Base-by-base conservation (phyloP, 2,329 filamentous ascomycete genomes). In the Plenodomus tracheiphilus region DNA sequence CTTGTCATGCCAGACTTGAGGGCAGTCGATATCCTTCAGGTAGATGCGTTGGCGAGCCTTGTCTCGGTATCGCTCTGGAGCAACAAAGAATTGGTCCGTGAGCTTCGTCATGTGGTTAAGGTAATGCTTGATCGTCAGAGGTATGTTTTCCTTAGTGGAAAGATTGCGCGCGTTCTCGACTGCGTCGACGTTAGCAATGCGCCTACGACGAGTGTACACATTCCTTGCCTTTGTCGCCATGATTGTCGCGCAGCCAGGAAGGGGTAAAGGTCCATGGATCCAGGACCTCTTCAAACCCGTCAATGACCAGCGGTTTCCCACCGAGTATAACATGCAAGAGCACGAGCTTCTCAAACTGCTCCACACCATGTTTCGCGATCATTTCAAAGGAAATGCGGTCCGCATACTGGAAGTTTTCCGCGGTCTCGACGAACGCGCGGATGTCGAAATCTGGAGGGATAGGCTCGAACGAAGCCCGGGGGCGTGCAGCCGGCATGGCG, bases 21-120 rank as follows among this genome's bases (percentile, higher is more conserved):
- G 94, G 60, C 92, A 97, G 70, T 99, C 94, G 50, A 99, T 97
- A 67, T 99, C 94, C 66, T 99, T 99, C 19, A 97, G 76, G 69
- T 99, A 99, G 1, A 97, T 84, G 11, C 94, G 85, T 68, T 99
- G 94, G 18, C 89, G 81, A 32, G 84, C 83, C 53, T 89, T 85
- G 56, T 95, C 88, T 51, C 86, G 86, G 68, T 88, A 96, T 55
- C 89, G 93, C 39, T 79, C 81, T 0, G 83, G 77, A 8, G 80
- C 87, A 78, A 76, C 72, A 58, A 78, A 79, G 65, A 90, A 96
- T 68, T 96, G 91, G 42, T 93, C 87, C 1, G 92, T 85, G 25
- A 97, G 83, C 58, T 88, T 84, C 35, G 83, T 82, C 87, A 97
- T 88, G 42, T 91, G 92, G 56, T 89, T 87, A 28, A 99, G 76